Evolutionary conservation across 2,329 filamentous ascomycete species (phyloP).

Genomic region (Fusarium protoensiforme): DNA sequence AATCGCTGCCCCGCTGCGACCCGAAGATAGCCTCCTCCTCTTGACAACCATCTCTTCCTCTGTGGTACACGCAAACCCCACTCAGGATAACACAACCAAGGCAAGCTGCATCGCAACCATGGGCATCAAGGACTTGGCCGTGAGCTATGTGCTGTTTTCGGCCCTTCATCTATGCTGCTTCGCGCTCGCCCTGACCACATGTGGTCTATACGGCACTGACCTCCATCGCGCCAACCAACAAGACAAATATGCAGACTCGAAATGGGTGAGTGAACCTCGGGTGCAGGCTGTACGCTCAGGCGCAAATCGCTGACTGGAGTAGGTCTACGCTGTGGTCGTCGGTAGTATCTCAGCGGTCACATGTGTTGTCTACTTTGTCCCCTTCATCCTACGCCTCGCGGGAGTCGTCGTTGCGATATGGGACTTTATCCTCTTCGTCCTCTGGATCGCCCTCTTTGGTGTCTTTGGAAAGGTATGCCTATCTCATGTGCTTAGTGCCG

Average conservation of each 20-base stretch:
- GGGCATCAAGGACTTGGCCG: constrained; percentile 57
- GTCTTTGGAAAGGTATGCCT: constrained; percentile 75
- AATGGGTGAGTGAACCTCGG: constrained; percentile 69
- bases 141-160: constrained; percentile 66
- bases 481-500: neutral
- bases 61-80: neutral
- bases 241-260: constrained; percentile 66
- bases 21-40: constrained; percentile 7
- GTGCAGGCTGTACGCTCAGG: neutral
- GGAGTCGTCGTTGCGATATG: constrained; percentile 68
- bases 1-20: constrained; percentile 5
- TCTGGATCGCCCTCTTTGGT: constrained; percentile 86
- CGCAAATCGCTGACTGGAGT: constrained; percentile 16
- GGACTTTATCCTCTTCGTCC: constrained; percentile 77
- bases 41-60: neutral
- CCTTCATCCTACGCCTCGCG: constrained; percentile 66
- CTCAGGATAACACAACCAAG: neutral
- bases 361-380: constrained; percentile 72
- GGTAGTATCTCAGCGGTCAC: constrained; percentile 74
- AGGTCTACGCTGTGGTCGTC: constrained; percentile 79
- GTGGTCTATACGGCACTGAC: constrained; percentile 81
- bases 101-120: constrained; percentile 43
- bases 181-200: constrained; percentile 78
- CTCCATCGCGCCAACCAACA: constrained; percentile 65
- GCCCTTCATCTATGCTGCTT: constrained; percentile 81